Base-by-base conservation (phyloP, 2,329 filamentous ascomycete species). In the Aspergillus quadrilineatus region DNA sequence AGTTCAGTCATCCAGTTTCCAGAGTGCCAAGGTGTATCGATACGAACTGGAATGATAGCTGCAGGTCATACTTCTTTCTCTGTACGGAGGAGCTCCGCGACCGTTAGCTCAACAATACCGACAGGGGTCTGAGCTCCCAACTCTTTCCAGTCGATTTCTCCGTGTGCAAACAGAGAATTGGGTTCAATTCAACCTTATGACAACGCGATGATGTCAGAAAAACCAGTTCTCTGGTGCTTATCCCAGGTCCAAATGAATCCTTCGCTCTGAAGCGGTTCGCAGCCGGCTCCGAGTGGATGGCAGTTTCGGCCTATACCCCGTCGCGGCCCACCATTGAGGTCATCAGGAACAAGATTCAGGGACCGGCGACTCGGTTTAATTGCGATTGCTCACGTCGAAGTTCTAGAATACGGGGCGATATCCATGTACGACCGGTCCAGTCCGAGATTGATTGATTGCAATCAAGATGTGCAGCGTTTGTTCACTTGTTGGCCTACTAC, bases 341-440 rank as follows among this genome's bases (percentile, higher is more conserved):
- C 50, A 53, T 53, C 32, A 47, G 43, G 43, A 39, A 41, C n/a
- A 10, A 47, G n/a, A 34, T 34, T 44, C 42, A 53, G 50, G 50
- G 43, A 53, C 42, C 34, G 41, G 32, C 37, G 41, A 52, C 50
- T 44, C 34, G 41, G 50, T 53, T 53, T 53, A 36, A 53, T 53
- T 53, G 43, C 42, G 50, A 53, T 47, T 47, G 32, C 50, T 53
- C 28, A 10, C 26, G 14, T 34, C 41, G 43, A 39, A 12, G 34
- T 53, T 53, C 50, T 28, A 41, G 43, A 47, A 53, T 17, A 47
- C 32, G 50, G 43, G 12, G n/a, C 50, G 47, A 47, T 53, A 41
- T 53, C 43, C 43, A 41, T 30, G 42, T 39, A 30, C 50, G 32
- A 30, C 42, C 50, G 50, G 43, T 22, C 34, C 17, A 29, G 12